Evolutionary conservation across 75 land plant species (phyloP).

Genomic region (Sequoiadendron giganteum): DNA sequence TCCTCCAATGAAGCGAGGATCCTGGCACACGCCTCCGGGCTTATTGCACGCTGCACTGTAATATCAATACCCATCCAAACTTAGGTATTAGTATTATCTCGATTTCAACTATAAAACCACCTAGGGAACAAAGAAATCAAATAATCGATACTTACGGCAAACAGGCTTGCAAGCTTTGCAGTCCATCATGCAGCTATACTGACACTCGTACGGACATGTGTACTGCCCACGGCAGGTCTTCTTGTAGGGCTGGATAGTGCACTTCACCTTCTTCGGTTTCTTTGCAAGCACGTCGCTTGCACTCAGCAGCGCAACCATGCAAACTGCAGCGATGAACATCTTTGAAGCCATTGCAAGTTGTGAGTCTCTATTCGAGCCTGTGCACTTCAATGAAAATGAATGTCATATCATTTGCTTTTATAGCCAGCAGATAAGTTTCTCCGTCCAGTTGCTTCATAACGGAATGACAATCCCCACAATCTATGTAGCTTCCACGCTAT

Average conservation of each 20-base stretch:
- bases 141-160: not conserved
- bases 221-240: not conserved
- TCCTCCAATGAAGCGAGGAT: too few species aligned
- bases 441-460: too few species aligned
- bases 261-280: not conserved
- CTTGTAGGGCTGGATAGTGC: not conserved
- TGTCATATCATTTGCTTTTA: too few species aligned
- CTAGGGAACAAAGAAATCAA: not conserved
- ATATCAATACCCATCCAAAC: not conserved
- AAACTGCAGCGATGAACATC: not conserved
- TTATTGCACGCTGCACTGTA: not conserved
- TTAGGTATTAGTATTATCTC: not conserved
- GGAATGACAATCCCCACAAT: too few species aligned
- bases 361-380: too few species aligned
- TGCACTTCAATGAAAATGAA: too few species aligned
- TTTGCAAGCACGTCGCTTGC: not conserved
- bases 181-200: not conserved
- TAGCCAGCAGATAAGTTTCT: too few species aligned
- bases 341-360: too few species aligned
- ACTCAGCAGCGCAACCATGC: not conserved
- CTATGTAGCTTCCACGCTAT: too few species aligned
- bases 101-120: not conserved
- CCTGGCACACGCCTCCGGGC: conserved; percentile 8
- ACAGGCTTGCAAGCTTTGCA: not conserved
- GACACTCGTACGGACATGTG: not conserved